Base-by-base conservation (phyloP, 805 yeast species). In the Cyberlindnera lachancei region DNA sequence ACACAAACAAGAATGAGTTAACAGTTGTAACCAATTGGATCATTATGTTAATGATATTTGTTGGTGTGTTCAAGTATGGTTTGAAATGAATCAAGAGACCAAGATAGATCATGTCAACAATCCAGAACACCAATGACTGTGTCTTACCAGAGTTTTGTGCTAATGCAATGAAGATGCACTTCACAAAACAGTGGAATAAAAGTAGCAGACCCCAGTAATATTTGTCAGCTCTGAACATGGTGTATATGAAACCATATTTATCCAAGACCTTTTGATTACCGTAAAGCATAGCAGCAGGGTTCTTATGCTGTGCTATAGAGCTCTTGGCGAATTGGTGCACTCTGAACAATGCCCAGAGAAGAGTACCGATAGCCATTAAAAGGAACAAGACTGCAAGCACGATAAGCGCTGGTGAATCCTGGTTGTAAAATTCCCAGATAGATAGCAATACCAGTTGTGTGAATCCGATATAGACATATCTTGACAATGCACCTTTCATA, bases 371-470 rank as follows among this genome's bases (percentile, higher is more conserved):
- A 2, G 83, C 65, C 35, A 80, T 59, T 2, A 85, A 29, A 25
- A 88, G 61, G 55, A 84, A 77, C 30, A 88, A 59, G 23, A 73
- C 79, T 3, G 95, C 90, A 37, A 85, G 59, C 5, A 85, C 87
- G 36, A 88, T 74, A 19, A 88, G 86, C 1, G 95, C 96, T 1
- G 94, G 81, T 1, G 96, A 86, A 50, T 88, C 96, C 32, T 70
- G 61, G 48, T 68, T 69, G 7, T 80, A 73, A 56, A 86, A 87
- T 61, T 88, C 95, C 92, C 94, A 88, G 34, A 87, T 64, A 9
- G 95, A 77, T 36, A 88, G 67, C 32, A 87, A 73, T 13, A 77
- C 65, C 36, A 88, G 59, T 55, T 87, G 94, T 3, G 94, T 76
- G 56, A 84, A 86, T 0, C 94, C 96, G 52, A 88, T 84, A 47